A percentile compares a stretch with the other conserved stretches of the same genome.
Evolutionary conservation across 2,329 filamentous ascomycete species (phyloP).

Genomic region (Plectosphaerella cucumerina): DNA sequence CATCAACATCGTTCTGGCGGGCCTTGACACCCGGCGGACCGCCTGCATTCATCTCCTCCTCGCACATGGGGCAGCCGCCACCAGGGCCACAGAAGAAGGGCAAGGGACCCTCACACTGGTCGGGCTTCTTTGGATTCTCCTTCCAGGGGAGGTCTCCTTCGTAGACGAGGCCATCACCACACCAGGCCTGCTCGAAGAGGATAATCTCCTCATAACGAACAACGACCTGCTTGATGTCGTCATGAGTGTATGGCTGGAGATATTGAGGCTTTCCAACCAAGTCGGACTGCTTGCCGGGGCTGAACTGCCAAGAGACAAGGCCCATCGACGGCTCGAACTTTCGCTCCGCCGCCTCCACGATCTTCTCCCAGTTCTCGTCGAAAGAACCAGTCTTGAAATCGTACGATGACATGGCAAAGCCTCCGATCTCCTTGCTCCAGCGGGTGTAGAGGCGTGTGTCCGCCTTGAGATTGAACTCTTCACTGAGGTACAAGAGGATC

Average conservation of each 20-base stretch:
- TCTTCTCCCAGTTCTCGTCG: background rate
- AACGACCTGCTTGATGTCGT: background rate
- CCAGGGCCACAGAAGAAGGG: background rate
- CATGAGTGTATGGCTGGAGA: background rate
- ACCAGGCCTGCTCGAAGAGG: background rate
- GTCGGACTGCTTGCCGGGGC: background rate
- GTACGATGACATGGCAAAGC: too few species aligned
- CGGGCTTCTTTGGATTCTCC: background rate
- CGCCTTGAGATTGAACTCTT: background rate
- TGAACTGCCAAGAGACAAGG: conserved; percentile 9
- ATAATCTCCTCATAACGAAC: background rate
- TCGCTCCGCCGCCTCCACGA: background rate
- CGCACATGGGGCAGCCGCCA: too few species aligned
- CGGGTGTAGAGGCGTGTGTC: too few species aligned
- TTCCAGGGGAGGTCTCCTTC: background rate
- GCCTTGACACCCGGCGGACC: background rate
- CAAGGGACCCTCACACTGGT: background rate
- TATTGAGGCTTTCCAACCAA: background rate
- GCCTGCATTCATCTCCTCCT: background rate
- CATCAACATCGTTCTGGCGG: too few species aligned
- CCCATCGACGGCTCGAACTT: conserved; percentile 1
- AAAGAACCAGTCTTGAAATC: background rate
- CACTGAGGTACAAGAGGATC: background rate
- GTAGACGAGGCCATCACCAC: background rate
- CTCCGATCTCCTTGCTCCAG: too few species aligned